Evolutionary conservation across 768 basidiomycete species (phyloP).

Genomic region (Dacryopinax spathularia): DNA sequence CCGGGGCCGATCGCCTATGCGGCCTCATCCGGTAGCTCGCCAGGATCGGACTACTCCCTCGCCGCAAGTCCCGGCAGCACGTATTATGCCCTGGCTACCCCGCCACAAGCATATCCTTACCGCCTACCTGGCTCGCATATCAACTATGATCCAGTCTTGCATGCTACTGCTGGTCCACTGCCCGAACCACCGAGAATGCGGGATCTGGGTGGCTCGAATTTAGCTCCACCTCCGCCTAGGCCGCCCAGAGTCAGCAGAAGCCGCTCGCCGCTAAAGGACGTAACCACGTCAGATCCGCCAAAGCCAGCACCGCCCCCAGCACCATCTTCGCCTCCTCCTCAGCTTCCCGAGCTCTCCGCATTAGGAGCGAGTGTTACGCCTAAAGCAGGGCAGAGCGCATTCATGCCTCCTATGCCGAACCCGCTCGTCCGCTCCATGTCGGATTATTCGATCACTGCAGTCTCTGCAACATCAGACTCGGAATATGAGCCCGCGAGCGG

Average conservation of each 20-base stretch:
- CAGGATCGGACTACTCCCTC: background rate
- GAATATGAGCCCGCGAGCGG: background rate
- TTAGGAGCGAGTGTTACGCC: too few species aligned
- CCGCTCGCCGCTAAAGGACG: background rate
- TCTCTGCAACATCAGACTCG: background rate
- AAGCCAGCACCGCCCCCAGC: constrained; percentile 35
- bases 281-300: constrained; percentile 49
- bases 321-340: too few species aligned
- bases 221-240: constrained; percentile 26
- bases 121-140: constrained; percentile 5
- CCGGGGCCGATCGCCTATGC: background rate
- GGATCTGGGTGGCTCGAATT: constrained; percentile 8
- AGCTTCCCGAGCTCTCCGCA: background rate
- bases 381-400: background rate
- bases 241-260: constrained; percentile 27
- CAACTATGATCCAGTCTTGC: constrained; percentile 30
- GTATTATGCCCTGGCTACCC: background rate
- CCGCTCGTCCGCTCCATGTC: background rate
- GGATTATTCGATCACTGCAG: background rate
- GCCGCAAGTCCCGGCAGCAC: background rate
- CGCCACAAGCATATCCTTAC: constrained; percentile 8
- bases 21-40: background rate
- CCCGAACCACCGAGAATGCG: constrained; percentile 46
- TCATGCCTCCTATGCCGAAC: background rate
- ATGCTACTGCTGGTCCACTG: constrained; percentile 58